Evolutionary conservation across 129 eudicot species (phyloP), one percentile per base, ranked within the genome.

Genomic region (Flaveria ramosissima): DNA sequence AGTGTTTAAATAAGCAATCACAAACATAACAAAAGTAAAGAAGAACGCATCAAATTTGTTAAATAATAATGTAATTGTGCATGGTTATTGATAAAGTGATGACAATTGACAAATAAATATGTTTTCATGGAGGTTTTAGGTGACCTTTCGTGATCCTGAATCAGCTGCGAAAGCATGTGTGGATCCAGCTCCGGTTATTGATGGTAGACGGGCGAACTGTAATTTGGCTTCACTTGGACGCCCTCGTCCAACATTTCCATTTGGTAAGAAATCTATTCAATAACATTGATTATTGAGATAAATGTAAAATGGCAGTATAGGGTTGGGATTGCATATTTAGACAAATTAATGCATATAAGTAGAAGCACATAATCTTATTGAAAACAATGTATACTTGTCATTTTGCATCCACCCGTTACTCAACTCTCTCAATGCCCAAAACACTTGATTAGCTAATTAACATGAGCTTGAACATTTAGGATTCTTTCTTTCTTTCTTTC

Each of bases 221-320:
- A 94, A 94, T 83, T 81, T 94, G 81, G 98, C 98, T 84, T 94
- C 97, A 75, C 86, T 91, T 47, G 97, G 98, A 74, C 94, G 98
- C 69, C 97, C 96, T 73, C 96, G 86, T 46, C 90, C 93, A 26
- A 72, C 87, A 13, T 61, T 84, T 13, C 78, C 93, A 9, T 83
- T 82, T 73, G 98, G 97, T 91, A 94, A 76, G 74, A 52, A 66
- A 23, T 66, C 20, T 41, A 10, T 61, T 0, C 64, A 75, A 46
- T 27, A n/a, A 48, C 55, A 26, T 8, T 27, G 50, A 48, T 75
- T 64, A 12, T 17, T 20, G 21, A 48, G n/a, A 46, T 47, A 14
- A 47, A 36, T 65, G 73, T 64, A 16, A 62, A 30, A 63, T 63
- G 10, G 24, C 9, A 20, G 59, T 6, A 23, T n/a, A 12, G 6